Percentiles rank a stretch among this genome's conserved stretches.
phyloP scores from a whole-genome alignment of 768 basidiomycete genomes.

The Tylopilus balloui region DNA sequence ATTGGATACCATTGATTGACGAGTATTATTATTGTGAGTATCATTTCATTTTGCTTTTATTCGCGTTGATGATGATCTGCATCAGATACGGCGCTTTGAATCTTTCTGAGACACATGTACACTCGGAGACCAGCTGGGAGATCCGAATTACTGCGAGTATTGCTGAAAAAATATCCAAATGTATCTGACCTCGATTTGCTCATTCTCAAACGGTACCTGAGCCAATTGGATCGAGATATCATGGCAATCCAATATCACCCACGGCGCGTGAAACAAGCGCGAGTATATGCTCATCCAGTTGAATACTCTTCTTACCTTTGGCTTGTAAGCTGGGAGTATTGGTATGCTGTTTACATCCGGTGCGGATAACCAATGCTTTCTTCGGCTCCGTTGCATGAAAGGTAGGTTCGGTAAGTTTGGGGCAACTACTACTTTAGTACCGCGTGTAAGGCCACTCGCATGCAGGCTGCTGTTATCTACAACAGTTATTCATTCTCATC shows the following conservation, averaged over 20 bases:
- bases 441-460: no score
- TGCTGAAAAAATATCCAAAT: not conserved
- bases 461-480: no score
- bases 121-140: not conserved
- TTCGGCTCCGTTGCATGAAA: no score
- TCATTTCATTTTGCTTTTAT: not conserved
- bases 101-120: slow-evolving; percentile 3
- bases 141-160: not conserved
- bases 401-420: no score
- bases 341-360: no score
- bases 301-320: not conserved
- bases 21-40: slow-evolving; percentile 86
- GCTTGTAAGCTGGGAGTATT: not conserved
- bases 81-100: slow-evolving; percentile 45
- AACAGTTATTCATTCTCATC: slow-evolving; percentile 58
- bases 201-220: not conserved
- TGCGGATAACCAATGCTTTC: no score
- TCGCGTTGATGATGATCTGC: slow-evolving; percentile 4
- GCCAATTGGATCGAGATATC: not conserved
- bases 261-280: not conserved
- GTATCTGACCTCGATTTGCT: not conserved
- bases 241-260: not conserved
- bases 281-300: not conserved
- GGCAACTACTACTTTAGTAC: no score
- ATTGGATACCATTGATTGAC: slow-evolving; percentile 87